Evolutionary conservation across 2,329 filamentous ascomycete species (phyloP).

Genomic region (Drechslera avenae): DNA sequence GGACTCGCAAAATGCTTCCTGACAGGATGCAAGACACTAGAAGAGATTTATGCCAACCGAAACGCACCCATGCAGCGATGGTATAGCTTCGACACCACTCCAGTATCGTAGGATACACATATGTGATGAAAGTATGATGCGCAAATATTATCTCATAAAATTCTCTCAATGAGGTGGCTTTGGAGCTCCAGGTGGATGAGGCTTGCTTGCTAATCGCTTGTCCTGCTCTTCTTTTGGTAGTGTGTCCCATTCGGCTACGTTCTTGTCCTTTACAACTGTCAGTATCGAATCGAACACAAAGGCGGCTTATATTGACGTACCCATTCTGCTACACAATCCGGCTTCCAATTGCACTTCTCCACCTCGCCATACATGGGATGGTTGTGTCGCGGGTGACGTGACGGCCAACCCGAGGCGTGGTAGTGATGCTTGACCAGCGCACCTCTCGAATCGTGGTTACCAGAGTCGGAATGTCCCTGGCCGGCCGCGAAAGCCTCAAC

Average conservation of each 20-base stretch:
- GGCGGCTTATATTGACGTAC: constrained; percentile 19
- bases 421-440: constrained; percentile 77
- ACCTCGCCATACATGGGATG: constrained; percentile 74
- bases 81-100: too few relatives aligned
- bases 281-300: background rate
- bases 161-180: background rate
- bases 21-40: too few relatives aligned
- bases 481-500: constrained; percentile 75
- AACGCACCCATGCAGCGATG: too few relatives aligned
- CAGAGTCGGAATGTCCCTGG: constrained; percentile 74
- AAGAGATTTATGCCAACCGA: too few relatives aligned
- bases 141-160: too few relatives aligned
- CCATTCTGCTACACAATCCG: constrained; percentile 68
- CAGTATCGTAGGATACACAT: too few relatives aligned
- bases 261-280: constrained; percentile 54
- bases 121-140: too few relatives aligned
- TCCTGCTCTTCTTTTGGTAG: constrained; percentile 66
- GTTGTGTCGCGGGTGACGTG: constrained; percentile 66
- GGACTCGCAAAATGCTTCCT: too few relatives aligned
- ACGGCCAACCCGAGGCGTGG: constrained; percentile 74
- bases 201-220: constrained; percentile 51
- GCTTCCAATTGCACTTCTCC: constrained; percentile 72
- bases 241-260: constrained; percentile 65
- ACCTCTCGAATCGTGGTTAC: constrained; percentile 68
- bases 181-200: constrained; percentile 10